These are phyloP conservation scores for Solanum pinnatisectum DNA, from an alignment of 257 asterid species.

Conservation along the genomic window DNA sequence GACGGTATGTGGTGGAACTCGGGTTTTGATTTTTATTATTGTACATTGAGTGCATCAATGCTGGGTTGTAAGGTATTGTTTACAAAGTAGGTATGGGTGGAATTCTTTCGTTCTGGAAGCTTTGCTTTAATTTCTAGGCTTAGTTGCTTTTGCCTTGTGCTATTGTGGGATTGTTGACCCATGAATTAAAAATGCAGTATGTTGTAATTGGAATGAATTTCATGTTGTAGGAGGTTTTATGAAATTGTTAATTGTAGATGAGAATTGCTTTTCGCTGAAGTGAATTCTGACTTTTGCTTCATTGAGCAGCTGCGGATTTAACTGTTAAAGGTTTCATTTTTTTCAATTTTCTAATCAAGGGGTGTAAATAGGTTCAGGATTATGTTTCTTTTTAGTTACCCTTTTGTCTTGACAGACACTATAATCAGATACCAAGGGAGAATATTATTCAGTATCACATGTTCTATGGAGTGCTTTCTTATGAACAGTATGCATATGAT, in stretches of 20 bases:
- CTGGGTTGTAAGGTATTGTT: neutral
- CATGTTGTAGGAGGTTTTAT: neutral
- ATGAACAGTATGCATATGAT: neutral
- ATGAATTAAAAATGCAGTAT: neutral
- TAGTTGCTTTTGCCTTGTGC: neutral
- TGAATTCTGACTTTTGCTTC: neutral
- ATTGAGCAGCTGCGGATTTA: neutral
- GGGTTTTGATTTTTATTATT: neutral
- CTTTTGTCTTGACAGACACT: neutral
- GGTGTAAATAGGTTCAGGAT: neutral
- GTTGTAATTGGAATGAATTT: neutral
- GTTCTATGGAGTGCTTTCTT: neutral
- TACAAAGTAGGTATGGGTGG: neutral
- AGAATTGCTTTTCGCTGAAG: neutral
- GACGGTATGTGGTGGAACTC: neutral
- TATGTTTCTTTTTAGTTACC: neutral
- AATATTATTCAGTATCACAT: neutral
- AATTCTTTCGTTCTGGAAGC: neutral
- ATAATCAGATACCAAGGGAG: neutral
- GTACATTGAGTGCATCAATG: neutral
- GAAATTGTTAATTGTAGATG: neutral
- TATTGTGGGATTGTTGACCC: neutral
- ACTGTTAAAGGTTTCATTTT: neutral
- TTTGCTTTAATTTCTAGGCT: neutral
- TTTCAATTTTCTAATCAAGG: neutral